Base-by-base conservation (phyloP, 2,329 filamentous ascomycete genomes). In the Diplodia mutila region DNA sequence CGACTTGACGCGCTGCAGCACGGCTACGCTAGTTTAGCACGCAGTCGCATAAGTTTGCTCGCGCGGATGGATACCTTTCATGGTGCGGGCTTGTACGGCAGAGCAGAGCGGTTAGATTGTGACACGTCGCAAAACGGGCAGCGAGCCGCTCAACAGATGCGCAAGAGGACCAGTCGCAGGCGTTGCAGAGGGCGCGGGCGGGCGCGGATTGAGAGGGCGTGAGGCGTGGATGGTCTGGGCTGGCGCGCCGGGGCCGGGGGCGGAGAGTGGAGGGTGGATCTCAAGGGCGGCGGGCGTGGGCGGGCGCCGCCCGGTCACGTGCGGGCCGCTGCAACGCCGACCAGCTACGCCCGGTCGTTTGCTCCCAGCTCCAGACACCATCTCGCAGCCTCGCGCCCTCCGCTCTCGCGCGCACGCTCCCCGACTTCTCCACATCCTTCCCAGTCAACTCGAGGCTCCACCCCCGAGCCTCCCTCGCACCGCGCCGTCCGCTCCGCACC, bases 1-100 rank as follows among this genome's bases (percentile, higher is more conserved):
- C 52, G 94, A 98, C 69, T 97, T 88, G 63, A 99, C 95, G 71
- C 95, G 88, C 81, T 99, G 95, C 65, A 98, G 83, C 69, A 99
- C 92, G 65, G 93, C 95, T 97, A 75, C 65, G 69, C 68, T 69
- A 73, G 68, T 39, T 65, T 37, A 64, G 55, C 42, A n/a, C 23
- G 21, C 42, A 21, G 18, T 39, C 29, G 5, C 18, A 12, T 29
- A 11, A 34, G 29, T 37, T 51, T 66, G 59, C 46, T 52, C 64
- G 48, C 55, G 55, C 29, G 29, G 39, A 39, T 25, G 52, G 39
- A 48, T 55, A 68, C 67, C 67, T 64, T 68, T 68, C 67, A 68
- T 68, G 27, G 64, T 66, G 52, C 25, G 29, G 48, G 34, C 4
- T 55, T 21, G 23, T n/a, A 11, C 18, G 32, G 25, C n/a, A n/a